Conservation (phyloP, 2,329 filamentous ascomycete genomes). For the Penicillium sp. region DNA sequence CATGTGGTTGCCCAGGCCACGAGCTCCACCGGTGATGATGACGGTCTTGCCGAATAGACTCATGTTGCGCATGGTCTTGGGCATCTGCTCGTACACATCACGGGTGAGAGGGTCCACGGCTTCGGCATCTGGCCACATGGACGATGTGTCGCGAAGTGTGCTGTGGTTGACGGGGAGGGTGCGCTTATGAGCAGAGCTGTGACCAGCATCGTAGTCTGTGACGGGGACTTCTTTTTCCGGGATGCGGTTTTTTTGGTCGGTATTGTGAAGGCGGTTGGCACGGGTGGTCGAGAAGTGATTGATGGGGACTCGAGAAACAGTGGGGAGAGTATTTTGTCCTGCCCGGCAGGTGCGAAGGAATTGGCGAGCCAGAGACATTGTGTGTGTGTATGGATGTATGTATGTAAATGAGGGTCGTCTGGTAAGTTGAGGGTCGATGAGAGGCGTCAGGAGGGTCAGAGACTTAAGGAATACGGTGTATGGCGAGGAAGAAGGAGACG, state of each 20-base stretch:
- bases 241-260: slow-evolving; percentile 3
- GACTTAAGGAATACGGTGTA: no score
- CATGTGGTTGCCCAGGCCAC: slow-evolving; percentile 4
- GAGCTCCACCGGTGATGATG: slow-evolving; percentile 3
- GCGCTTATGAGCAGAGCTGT: slow-evolving; percentile 1
- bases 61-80: slow-evolving; percentile 6
- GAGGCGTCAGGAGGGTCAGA: no score
- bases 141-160: background rate
- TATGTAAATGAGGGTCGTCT: no score
- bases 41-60: slow-evolving; percentile 3
- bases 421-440: no score
- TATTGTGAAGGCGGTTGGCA: slow-evolving; percentile 1
- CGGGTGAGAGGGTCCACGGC: slow-evolving; percentile 1
- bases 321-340: background rate
- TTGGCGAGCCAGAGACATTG: slow-evolving; percentile 2
- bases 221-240: slow-evolving; percentile 3
- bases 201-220: slow-evolving; percentile 3
- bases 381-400: background rate
- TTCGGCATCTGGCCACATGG: background rate
- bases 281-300: slow-evolving; percentile 1
- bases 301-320: background rate
- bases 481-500: background rate
- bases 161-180: background rate
- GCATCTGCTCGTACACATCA: slow-evolving; percentile 2
- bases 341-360: slow-evolving; percentile 2